phyloP scores from a whole-genome alignment of 208 protist genomes.

The Naegleria lovaniensis region DNA sequence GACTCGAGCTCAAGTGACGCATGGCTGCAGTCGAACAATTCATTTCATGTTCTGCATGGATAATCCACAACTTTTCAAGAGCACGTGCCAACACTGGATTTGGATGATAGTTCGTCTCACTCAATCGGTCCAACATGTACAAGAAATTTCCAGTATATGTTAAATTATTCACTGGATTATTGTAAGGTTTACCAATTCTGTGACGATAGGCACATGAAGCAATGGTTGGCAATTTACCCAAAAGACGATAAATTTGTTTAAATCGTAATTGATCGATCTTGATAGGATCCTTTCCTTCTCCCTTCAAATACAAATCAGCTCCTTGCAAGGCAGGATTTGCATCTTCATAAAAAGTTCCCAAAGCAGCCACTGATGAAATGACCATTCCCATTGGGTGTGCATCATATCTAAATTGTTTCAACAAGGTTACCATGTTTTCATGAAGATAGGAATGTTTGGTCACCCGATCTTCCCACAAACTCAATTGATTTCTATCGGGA shows the following conservation, averaged over 20 bases:
- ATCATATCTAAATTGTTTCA: slow-evolving; percentile 30
- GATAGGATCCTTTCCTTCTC: background rate
- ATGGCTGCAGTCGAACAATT: slow-evolving; percentile 66
- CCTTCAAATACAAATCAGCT: background rate
- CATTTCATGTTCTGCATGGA: slow-evolving; percentile 70
- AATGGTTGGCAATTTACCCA: slow-evolving; percentile 65
- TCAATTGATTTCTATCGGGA: background rate
- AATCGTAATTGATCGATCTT: background rate
- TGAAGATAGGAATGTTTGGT: slow-evolving; percentile 26
- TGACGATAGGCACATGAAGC: slow-evolving; percentile 63
- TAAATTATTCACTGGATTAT: slow-evolving; percentile 49
- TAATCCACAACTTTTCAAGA: slow-evolving; percentile 52
- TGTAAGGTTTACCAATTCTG: slow-evolving; percentile 51
- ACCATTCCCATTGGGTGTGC: slow-evolving; percentile 33
- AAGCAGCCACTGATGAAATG: slow-evolving; percentile 21
- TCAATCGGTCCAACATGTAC: slow-evolving; percentile 55
- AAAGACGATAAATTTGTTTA: slow-evolving; percentile 45
- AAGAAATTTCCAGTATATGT: slow-evolving; percentile 65
- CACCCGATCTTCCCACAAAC: background rate
- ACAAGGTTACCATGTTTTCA: slow-evolving; percentile 2
- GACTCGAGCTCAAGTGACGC: slow-evolving; percentile 40
- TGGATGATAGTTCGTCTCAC: slow-evolving; percentile 39
- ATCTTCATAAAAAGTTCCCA: slow-evolving; percentile 29
- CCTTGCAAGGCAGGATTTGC: slow-evolving; percentile 17
- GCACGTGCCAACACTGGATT: slow-evolving; percentile 41